Percentiles rank a stretch among this genome's conserved stretches.
Conservation (phyloP, 371 early-diverging fungal genomes). For the Apophysomyces ossiformis region DNA sequence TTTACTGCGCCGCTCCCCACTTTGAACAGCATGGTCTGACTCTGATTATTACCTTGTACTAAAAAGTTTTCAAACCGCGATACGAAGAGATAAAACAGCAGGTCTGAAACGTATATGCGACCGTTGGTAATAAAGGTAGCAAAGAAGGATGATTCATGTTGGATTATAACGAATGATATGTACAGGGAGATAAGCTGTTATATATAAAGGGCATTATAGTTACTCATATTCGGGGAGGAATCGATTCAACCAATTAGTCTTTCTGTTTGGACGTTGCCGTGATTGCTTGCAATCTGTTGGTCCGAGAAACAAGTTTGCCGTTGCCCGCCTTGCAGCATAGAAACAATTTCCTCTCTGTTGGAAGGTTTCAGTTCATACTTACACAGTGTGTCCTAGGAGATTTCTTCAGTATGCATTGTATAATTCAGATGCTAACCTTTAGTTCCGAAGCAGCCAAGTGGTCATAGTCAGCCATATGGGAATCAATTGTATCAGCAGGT, state of each 20-base stretch:
- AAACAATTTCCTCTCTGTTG: conserved; percentile 9
- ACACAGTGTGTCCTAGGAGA: background rate
- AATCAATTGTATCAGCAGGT: background rate
- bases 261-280: background rate
- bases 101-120: too few relatives aligned
- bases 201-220: too few relatives aligned
- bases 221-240: too few relatives aligned
- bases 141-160: too few relatives aligned
- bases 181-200: too few relatives aligned
- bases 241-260: background rate
- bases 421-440: background rate
- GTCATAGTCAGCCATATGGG: background rate
- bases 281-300: background rate
- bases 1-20: too few relatives aligned
- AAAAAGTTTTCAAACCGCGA: too few relatives aligned
- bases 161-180: too few relatives aligned
- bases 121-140: too few relatives aligned
- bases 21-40: too few relatives aligned
- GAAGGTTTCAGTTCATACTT: conserved; percentile 16
- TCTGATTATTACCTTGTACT: too few relatives aligned
- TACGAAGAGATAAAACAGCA: too few relatives aligned
- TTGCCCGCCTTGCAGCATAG: background rate
- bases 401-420: background rate
- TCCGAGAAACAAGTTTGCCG: background rate
- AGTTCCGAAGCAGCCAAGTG: background rate